Evolutionary conservation across 75 land plant species (phyloP).

Genomic region (Pinus albicaulis): DNA sequence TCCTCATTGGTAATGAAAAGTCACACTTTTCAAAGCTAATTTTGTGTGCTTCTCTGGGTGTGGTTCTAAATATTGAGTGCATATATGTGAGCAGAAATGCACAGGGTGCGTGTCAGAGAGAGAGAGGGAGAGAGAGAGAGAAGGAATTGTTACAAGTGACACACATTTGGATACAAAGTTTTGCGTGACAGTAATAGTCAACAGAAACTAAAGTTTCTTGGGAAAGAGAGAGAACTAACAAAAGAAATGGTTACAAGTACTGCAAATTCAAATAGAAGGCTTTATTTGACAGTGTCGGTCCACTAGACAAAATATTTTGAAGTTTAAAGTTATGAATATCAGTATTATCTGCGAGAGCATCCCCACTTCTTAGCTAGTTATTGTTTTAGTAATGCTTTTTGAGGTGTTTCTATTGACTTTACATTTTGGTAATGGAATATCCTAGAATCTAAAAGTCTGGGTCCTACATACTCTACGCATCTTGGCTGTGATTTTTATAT

Average conservation of each 20-base stretch:
- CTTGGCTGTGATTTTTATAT: too few relatives aligned
- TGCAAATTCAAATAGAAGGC: neutral
- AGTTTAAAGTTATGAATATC: neutral
- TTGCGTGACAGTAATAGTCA: too few relatives aligned
- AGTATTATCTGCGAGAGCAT: too few relatives aligned
- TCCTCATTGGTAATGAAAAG: slow-evolving; percentile 63
- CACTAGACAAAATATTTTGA: neutral
- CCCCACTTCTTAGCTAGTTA: neutral
- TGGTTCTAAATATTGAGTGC: neutral
- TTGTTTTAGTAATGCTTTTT: neutral
- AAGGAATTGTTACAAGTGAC: neutral
- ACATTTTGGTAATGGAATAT: neutral
- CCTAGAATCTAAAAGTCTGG: too few relatives aligned
- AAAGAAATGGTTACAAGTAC: neutral
- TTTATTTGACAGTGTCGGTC: neutral
- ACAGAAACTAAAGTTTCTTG: too few relatives aligned
- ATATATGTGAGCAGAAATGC: neutral
- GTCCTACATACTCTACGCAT: neutral
- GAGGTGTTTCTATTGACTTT: neutral
- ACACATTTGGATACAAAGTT: too few relatives aligned
- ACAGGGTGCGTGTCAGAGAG: neutral
- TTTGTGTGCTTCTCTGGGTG: slow-evolving; percentile 1
- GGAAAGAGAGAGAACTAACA: neutral
- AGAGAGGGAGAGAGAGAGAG: neutral
- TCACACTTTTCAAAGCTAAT: neutral